Evolutionary conservation across 768 basidiomycete species (phyloP), one percentile per base, ranked within the genome.

Genomic region (Mycena metata): DNA sequence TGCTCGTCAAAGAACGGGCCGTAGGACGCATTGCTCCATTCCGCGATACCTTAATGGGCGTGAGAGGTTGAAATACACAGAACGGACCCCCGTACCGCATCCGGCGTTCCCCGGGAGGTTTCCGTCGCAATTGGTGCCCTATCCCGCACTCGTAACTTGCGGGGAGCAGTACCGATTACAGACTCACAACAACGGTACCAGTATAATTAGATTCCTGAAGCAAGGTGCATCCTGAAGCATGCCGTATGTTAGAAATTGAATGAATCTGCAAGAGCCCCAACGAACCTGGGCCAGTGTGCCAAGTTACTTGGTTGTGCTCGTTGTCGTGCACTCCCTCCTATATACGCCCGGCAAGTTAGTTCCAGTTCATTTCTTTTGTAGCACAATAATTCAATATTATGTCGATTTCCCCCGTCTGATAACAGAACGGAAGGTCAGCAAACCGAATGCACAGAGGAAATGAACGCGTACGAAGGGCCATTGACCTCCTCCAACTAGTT

Each of bases 241-340:
- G n/a, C 39, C 0, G 30, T 13, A 57, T 39, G 23, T 68, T 62
- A 46, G 36, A 23, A 17, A 35, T 30, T 7, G 3, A 24, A 59
- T 45, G 33, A 17, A 33, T 67, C 63, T 57, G n/a, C 16, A 36
- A 74, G 35, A 17, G 24, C 68, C 63, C 55, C 17, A 35, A 74
- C 78, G 36, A 71, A 88, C 90, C 90, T 65, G 89, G 84, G 58
- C 81, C 85, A 26, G 91, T 92, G 76, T 94, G 92, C 88, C 89
- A 94, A 35, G 92, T 90, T 19, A 95, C 90, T 79, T 95, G 93
- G 71, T 95, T 94, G 73, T 94, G 92, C 74, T 90, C 82, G 67
- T 93, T 92, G 75, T 93, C 92, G 70, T 95, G 93, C 7, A 95
- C 93, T 16, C 93, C 93, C 78, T 94, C 93, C 57, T 58, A n/a